A percentile compares a stretch with the other conserved stretches of the same genome.
phyloP scores from a whole-genome alignment of 768 basidiomycete genomes.

The Termitomyces sp. region DNA sequence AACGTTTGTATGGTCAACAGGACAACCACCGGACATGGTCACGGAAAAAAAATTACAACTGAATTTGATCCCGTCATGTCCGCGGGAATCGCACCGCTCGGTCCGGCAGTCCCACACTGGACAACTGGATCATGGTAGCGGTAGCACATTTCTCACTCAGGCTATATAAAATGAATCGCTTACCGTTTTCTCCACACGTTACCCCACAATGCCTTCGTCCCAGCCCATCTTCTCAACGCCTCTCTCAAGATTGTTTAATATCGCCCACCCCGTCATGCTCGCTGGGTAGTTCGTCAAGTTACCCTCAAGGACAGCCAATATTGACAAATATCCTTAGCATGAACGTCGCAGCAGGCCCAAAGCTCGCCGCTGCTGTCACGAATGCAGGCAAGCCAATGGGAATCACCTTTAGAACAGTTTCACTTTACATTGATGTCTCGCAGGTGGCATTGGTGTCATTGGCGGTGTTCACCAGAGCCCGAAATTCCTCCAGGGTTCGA shows the following conservation, averaged over 20 bases:
- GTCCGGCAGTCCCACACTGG: neutral
- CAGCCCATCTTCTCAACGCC: constrained; percentile 62
- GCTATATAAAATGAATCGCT: neutral
- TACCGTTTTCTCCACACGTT: constrained; percentile 2
- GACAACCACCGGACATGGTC: constrained; percentile 33
- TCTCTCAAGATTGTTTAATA: constrained; percentile 68
- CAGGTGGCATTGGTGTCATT: constrained; percentile 81
- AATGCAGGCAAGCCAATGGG: constrained; percentile 55
- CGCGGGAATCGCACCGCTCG: constrained; percentile 5
- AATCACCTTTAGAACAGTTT: neutral
- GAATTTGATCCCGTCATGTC: constrained; percentile 1
- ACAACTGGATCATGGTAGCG: neutral
- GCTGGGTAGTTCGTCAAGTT: constrained; percentile 43
- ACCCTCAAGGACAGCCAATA: neutral
- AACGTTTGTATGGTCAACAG: constrained; percentile 47
- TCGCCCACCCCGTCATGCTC: constrained; percentile 81
- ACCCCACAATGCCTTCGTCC: constrained; percentile 57
- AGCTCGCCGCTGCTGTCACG: constrained; percentile 85
- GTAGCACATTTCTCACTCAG: neutral
- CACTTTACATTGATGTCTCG: neutral
- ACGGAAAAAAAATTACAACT: constrained; percentile 8
- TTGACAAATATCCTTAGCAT: constrained; percentile 37
- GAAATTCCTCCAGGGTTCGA: constrained; percentile 58
- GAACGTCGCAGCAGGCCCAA: constrained; percentile 85
- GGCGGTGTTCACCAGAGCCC: constrained; percentile 76